These are phyloP conservation scores for Lentinula boryana DNA, from an alignment of 768 basidiomycete genomes.

Conservation along the genomic window DNA sequence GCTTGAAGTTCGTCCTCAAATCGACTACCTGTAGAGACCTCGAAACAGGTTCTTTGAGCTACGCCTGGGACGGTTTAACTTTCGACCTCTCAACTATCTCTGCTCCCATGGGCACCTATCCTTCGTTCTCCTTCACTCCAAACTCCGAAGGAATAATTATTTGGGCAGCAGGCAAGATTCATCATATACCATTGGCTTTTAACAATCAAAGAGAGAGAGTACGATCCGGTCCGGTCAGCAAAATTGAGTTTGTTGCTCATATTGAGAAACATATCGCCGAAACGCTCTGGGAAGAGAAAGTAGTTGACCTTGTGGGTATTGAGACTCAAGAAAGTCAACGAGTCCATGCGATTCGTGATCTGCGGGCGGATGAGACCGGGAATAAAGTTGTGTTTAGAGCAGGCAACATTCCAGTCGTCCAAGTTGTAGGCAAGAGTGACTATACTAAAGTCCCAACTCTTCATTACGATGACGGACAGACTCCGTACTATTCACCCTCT, in stretches of 20 bases:
- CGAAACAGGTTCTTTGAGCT: conserved; percentile 53
- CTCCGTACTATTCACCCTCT: conserved; percentile 62
- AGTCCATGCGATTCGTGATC: conserved; percentile 56
- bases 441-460: conserved; percentile 41
- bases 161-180: conserved; percentile 71
- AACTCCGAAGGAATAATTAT: conserved; percentile 56
- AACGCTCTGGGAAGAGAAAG: conserved; percentile 41
- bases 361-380: conserved; percentile 52
- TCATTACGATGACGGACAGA: conserved; percentile 27
- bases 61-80: conserved; percentile 64
- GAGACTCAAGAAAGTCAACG: conserved; percentile 52
- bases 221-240: conserved; percentile 30
- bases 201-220: conserved; percentile 51
- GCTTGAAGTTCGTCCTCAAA: background rate
- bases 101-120: conserved; percentile 78
- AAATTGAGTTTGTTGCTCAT: conserved; percentile 55
- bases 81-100: conserved; percentile 61
- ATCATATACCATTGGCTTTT: conserved; percentile 48
- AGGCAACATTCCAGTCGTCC: conserved; percentile 54
- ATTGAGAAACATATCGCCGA: conserved; percentile 62
- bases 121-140: conserved; percentile 66
- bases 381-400: conserved; percentile 56
- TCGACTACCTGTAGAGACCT: conserved; percentile 44
- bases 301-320: conserved; percentile 40
- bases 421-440: conserved; percentile 29